Evolutionary conservation across 768 basidiomycete species (phyloP).

Genomic region (Leccinum subtestaceum): DNA sequence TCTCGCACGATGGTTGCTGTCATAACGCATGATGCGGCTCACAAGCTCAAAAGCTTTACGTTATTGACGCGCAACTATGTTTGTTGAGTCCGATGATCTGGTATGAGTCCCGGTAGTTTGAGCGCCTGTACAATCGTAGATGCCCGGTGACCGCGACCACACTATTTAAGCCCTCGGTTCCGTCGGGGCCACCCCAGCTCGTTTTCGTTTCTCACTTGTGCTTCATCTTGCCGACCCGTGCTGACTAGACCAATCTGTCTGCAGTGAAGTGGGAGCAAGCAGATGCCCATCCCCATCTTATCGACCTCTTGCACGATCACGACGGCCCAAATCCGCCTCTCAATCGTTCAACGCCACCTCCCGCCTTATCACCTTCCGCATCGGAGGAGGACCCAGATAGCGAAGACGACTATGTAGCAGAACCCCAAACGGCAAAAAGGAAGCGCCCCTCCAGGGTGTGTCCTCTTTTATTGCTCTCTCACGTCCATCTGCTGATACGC

Average conservation of each 20-base stretch:
- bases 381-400: slow-evolving; percentile 52
- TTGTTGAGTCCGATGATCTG: slow-evolving; percentile 38
- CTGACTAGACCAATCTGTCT: slow-evolving; percentile 31
- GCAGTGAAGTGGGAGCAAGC: slow-evolving; percentile 74
- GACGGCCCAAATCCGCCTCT: slow-evolving; percentile 20
- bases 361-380: slow-evolving; percentile 39
- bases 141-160: slow-evolving; percentile 13
- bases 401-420: slow-evolving; percentile 72
- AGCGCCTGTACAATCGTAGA: slow-evolving; percentile 29
- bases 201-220: slow-evolving; percentile 14
- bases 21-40: slow-evolving; percentile 32
- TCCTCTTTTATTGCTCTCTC: slow-evolving; percentile 16
- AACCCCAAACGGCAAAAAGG: slow-evolving; percentile 33
- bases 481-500: slow-evolving; percentile 12
- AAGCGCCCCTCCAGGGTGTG: slow-evolving; percentile 45
- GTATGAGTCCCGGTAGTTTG: slow-evolving; percentile 32
- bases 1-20: slow-evolving; percentile 31
- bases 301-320: slow-evolving; percentile 18
- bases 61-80: slow-evolving; percentile 34
- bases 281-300: slow-evolving; percentile 51
- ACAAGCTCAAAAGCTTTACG: slow-evolving; percentile 35
- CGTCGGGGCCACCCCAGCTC: background rate
- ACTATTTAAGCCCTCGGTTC: slow-evolving; percentile 12
- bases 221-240: slow-evolving; percentile 18
- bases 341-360: slow-evolving; percentile 28